These are phyloP conservation scores for Plasmodium vivax DNA, from an alignment of 169 alveolate species.

Conservation along the genomic window DNA sequence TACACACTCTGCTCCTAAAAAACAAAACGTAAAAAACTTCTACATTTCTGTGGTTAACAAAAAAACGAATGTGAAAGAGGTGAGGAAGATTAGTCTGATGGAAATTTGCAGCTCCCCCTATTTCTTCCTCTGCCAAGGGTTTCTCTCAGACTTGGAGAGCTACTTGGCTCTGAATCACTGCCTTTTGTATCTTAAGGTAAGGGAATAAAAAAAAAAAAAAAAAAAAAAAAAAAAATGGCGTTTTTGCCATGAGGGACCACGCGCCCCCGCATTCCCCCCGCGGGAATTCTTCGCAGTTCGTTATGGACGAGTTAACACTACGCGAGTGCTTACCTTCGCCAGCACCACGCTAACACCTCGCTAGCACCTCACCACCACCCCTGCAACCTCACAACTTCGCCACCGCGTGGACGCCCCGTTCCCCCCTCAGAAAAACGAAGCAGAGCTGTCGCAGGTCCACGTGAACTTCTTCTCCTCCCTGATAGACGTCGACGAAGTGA, in stretches of 20 bases:
- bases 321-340: not conserved
- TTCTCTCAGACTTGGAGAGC: conserved; percentile 46
- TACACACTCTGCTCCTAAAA: not conserved
- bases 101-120: conserved; percentile 19
- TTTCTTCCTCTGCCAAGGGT: conserved; percentile 37
- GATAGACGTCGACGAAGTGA: conserved; percentile 49
- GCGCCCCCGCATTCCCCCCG: not conserved
- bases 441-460: conserved; percentile 26
- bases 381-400: not conserved
- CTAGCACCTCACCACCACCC: not conserved
- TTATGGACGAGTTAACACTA: not conserved
- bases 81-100: conserved; percentile 53
- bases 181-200: conserved; percentile 61
- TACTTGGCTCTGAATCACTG: conserved; percentile 59
- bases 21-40: conserved; percentile 23
- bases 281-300: not conserved
- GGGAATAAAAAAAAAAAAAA: not conserved
- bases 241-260: not conserved
- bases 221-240: too few species aligned
- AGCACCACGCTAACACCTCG: not conserved
- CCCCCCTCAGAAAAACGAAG: conserved; percentile 35
- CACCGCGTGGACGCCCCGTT: not conserved
- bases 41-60: conserved; percentile 30
- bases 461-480: conserved; percentile 23
- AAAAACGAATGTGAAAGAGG: conserved; percentile 48